These are phyloP conservation scores for Ambispora gerdemannii DNA, from an alignment of 192 early-diverging fungal genomes.

Conservation along the genomic window DNA sequence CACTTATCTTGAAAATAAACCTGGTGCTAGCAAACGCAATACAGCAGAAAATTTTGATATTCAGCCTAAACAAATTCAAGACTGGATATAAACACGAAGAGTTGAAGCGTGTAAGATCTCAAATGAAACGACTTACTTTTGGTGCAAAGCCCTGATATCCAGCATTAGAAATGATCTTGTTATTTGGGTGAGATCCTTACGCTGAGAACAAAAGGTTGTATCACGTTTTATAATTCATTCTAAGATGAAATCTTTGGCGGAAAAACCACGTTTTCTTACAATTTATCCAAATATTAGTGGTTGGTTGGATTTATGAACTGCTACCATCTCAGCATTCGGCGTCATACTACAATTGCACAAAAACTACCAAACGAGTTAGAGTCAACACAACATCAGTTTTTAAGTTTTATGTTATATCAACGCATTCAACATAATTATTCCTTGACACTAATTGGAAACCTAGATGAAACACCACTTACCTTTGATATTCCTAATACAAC, in stretches of 20 bases:
- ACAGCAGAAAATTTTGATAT: neutral
- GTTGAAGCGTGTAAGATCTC: neutral
- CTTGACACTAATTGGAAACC: neutral
- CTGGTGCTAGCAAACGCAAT: neutral
- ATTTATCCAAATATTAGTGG: too few species aligned
- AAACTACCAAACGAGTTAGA: neutral
- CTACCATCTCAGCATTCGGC: neutral
- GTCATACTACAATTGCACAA: neutral
- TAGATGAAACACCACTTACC: neutral
- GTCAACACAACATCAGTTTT: neutral
- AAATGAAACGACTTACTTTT: neutral
- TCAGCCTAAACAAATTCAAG: neutral
- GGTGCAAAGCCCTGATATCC: neutral
- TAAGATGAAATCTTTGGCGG: neutral
- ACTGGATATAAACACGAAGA: slow-evolving; percentile 3
- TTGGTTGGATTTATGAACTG: neutral
- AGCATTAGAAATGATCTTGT: neutral
- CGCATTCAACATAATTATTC: neutral
- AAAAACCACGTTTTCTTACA: neutral
- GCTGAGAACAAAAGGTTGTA: neutral
- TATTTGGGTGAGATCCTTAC: neutral
- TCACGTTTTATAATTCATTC: neutral
- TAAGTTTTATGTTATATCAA: neutral
- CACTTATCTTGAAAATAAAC: neutral
- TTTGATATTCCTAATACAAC: neutral